Base-by-base conservation (phyloP, 805 yeast species). In the Saccharomycopsis fibuligera region DNA sequence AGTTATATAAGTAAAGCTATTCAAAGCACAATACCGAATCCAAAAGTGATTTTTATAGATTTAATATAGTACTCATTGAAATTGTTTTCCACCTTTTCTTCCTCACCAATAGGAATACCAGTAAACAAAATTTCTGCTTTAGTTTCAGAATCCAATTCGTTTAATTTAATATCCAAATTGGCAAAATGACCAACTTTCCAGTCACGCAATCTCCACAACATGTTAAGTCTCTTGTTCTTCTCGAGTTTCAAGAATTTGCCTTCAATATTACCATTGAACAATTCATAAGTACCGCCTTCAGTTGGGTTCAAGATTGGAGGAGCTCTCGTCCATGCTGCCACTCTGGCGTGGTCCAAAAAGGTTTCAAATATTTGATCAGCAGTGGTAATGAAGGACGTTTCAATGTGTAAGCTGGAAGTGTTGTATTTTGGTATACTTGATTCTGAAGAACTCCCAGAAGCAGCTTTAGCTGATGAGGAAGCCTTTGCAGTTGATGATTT, bases 61-160 rank as follows among this genome's bases (percentile, higher is more conserved):
- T 83, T 82, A 45, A 93, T 81, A 63, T 93, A 93, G 67, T 89
- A 86, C 53, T 86, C 88, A 59, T 88, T 87, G 61, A 93, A 91
- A 65, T 91, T 93, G 36, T 73, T 76, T 60, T 81, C 78, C 35
- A 86, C 96, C 58, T 83, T 67, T 59, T 95, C 93, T 61, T 93
- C 98, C 63, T 93, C 95, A 12, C 98, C 99, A 35, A 91, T 73
- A 16, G 99, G 99, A 44, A 93, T 83, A 14, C 97, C 97, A 16
- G 78, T 71, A 78, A 91, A 88, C 39, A 74, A 70, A 17, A 89
- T 88, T 51, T 79, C 79, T 68, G 90, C 71, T 50, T 75, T 79
- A 2, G 99, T 93, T 58, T 89, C 97, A 39, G 85, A 76, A n/a
- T 78, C 75, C 25, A 91, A 93, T 62, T 87, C 87, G 49, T 78